phyloP scores from a whole-genome alignment of 1,284 basidiomycete genomes.

The Acaromyces ingoldii region DNA sequence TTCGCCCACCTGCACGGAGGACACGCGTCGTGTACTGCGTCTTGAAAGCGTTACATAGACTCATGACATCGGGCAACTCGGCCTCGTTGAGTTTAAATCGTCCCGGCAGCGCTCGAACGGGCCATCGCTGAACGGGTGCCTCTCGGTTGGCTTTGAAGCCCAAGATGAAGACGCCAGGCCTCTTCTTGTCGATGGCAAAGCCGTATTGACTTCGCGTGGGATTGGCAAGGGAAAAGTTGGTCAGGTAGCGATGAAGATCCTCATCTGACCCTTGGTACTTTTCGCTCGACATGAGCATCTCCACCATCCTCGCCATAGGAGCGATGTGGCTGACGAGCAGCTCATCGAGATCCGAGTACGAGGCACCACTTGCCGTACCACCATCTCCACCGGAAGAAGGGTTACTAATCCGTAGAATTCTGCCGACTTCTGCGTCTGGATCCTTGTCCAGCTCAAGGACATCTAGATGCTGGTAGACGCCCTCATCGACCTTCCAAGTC shows the following conservation, averaged over 20 bases:
- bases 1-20: conserved; percentile 28
- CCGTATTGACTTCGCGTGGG: conserved; percentile 92
- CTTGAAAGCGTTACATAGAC: conserved; percentile 47
- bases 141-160: conserved; percentile 76
- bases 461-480: conserved; percentile 94
- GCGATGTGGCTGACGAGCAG: conserved; percentile 95
- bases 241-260: conserved; percentile 58
- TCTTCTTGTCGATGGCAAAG: conserved; percentile 83
- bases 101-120: conserved; percentile 49
- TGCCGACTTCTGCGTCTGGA: conserved; percentile 64
- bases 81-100: conserved; percentile 47
- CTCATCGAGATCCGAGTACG: conserved; percentile 91
- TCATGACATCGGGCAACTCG: conserved; percentile 39
- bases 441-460: conserved; percentile 75
- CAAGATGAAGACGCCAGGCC: conserved; percentile 86
- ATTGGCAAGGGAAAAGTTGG: conserved; percentile 68
- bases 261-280: conserved; percentile 87
- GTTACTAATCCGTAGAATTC: conserved; percentile 69
- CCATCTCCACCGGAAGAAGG: too few species aligned
- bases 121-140: conserved; percentile 49
- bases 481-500: conserved; percentile 98
- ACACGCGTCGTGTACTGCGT: conserved; percentile 48
- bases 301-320: conserved; percentile 86
- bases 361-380: conserved; percentile 56
- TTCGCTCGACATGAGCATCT: conserved; percentile 91